Evolutionary conservation across 768 basidiomycete genomes (phyloP).

Genomic region (Russula brevipes): DNA sequence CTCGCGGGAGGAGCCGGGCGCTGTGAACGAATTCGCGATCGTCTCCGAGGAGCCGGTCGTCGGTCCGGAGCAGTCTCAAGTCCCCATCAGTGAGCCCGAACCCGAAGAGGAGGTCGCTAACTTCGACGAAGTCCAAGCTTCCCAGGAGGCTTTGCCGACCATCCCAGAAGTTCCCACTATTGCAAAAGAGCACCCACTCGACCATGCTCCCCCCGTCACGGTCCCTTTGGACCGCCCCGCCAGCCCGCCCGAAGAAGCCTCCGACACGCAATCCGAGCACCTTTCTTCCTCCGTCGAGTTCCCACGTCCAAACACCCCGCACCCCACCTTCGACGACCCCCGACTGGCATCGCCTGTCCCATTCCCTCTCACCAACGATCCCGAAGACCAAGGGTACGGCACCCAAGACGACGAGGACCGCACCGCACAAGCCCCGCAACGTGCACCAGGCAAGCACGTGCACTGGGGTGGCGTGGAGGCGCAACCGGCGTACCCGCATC

Average conservation of each 20-base stretch:
- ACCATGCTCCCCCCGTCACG: background rate
- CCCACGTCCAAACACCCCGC: slow-evolving; percentile 14
- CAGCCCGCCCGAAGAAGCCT: slow-evolving; percentile 3
- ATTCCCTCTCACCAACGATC: slow-evolving; percentile 11
- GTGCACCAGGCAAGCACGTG: slow-evolving; percentile 12
- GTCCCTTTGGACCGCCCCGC: background rate
- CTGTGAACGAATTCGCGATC: background rate
- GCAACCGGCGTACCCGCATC: slow-evolving; percentile 6
- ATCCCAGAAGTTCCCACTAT: background rate
- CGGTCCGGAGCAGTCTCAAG: background rate
- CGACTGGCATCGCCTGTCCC: slow-evolving; percentile 9
- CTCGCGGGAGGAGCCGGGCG: slow-evolving; percentile 3
- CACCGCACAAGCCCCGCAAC: background rate
- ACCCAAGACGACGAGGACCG: slow-evolving; percentile 24
- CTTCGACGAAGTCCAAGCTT: background rate
- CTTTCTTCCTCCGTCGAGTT: slow-evolving; percentile 16
- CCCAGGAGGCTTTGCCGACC: slow-evolving; percentile 1
- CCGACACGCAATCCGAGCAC: slow-evolving; percentile 19
- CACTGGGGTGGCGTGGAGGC: slow-evolving; percentile 22
- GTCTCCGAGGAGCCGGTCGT: slow-evolving; percentile 3
- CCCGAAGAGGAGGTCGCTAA: slow-evolving; percentile 1
- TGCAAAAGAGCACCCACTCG: slow-evolving; percentile 4
- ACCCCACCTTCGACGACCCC: slow-evolving; percentile 12
- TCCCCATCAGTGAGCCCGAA: slow-evolving; percentile 9
- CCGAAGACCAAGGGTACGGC: slow-evolving; percentile 23